These are phyloP conservation scores for Sclerotinia nivalis DNA, from an alignment of 2,329 filamentous ascomycete genomes.

Conservation along the genomic window DNA sequence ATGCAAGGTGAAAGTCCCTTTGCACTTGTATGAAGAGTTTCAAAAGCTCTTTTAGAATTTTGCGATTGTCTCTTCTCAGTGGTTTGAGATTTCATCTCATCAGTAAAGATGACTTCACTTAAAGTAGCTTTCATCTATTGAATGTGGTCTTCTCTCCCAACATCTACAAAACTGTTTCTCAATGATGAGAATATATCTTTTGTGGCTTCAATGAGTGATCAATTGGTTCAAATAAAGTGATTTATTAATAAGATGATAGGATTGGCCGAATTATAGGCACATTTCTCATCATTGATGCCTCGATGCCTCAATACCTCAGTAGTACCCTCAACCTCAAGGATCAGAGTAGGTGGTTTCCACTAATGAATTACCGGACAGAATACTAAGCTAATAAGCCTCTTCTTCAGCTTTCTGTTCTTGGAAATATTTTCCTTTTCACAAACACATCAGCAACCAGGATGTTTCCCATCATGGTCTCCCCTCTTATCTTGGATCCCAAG, in stretches of 20 bases:
- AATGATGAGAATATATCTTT: background rate
- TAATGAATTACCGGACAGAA: background rate
- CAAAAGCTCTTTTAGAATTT: background rate
- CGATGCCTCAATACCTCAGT: background rate
- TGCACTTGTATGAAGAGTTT: background rate
- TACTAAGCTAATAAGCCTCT: background rate
- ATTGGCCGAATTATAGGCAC: background rate
- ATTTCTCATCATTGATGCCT: background rate
- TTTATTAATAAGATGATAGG: background rate
- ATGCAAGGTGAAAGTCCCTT: no score
- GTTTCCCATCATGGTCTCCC: slow-evolving; percentile 14
- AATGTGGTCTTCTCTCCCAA: background rate
- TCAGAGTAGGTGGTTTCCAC: background rate
- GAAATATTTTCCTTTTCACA: background rate
- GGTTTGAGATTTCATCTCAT: background rate
- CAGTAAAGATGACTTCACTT: background rate
- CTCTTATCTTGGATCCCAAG: background rate
- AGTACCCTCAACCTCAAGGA: background rate
- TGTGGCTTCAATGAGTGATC: background rate
- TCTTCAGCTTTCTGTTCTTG: background rate
- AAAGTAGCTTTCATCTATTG: background rate
- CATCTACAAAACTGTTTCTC: background rate
- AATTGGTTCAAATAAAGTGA: background rate
- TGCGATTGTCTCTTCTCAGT: background rate
- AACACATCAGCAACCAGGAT: slow-evolving; percentile 4